These are phyloP conservation scores for Torrubiellomyces zombiae DNA, from an alignment of 2,329 filamentous ascomycete species.

Conservation along the genomic window DNA sequence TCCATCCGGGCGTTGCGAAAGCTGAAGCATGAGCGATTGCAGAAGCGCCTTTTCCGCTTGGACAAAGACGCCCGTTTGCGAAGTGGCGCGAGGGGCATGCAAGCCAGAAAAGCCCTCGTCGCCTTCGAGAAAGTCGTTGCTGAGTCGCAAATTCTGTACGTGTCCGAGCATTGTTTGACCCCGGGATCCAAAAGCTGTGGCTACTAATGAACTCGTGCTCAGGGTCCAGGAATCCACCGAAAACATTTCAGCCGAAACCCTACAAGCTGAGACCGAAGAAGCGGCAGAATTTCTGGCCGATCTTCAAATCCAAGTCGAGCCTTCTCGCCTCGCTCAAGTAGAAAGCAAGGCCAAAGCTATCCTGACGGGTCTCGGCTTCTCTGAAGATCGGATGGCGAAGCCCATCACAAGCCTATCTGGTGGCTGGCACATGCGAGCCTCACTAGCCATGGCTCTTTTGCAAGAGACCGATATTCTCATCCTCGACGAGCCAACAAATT, in stretches of 20 bases:
- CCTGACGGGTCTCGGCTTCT: slow-evolving; percentile 56
- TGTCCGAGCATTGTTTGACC: background rate
- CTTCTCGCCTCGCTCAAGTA: slow-evolving; percentile 43
- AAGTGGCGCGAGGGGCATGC: slow-evolving; percentile 58
- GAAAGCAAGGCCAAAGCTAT: slow-evolving; percentile 51
- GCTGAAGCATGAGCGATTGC: slow-evolving; percentile 44
- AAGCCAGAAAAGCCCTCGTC: slow-evolving; percentile 59
- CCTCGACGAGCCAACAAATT: slow-evolving; percentile 78
- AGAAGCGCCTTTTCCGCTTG: slow-evolving; percentile 46
- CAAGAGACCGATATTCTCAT: slow-evolving; percentile 64
- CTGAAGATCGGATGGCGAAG: slow-evolving; percentile 40
- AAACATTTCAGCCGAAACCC: slow-evolving; percentile 35
- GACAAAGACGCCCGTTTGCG: slow-evolving; percentile 59
- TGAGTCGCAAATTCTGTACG: slow-evolving; percentile 35
- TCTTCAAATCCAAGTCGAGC: slow-evolving; percentile 51
- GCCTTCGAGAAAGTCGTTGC: slow-evolving; percentile 50
- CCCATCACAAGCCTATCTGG: slow-evolving; percentile 54
- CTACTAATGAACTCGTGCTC: background rate
- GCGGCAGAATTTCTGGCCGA: slow-evolving; percentile 54
- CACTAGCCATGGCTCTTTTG: slow-evolving; percentile 48
- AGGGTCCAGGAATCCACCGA: slow-evolving; percentile 34
- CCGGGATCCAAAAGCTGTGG: background rate
- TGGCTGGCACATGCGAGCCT: slow-evolving; percentile 57
- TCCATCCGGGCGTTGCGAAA: slow-evolving; percentile 44
- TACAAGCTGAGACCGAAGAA: slow-evolving; percentile 50